A percentile compares a stretch with the other conserved stretches of the same genome.
Conservation (phyloP, 164 flowering plant genomes). For the Euptelea pleiosperma region DNA sequence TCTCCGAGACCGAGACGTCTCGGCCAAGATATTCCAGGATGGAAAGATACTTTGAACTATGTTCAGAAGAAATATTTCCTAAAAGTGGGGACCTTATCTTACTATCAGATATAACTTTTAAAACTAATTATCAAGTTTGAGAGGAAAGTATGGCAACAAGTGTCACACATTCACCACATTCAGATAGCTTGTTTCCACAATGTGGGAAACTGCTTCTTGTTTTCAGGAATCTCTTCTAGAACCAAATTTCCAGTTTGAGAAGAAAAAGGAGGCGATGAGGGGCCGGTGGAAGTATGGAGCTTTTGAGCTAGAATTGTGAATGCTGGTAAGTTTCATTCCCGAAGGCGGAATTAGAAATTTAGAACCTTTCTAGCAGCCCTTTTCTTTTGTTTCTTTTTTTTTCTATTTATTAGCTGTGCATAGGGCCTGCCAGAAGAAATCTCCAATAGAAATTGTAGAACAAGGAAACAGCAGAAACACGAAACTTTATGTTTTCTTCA, state of each 20-base stretch:
- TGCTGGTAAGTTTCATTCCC: not conserved
- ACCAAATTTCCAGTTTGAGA: not conserved
- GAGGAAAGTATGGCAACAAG: not conserved
- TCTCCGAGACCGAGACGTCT: too few species aligned
- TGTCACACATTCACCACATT: not conserved
- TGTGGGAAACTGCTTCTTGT: not conserved
- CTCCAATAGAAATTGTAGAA: not conserved
- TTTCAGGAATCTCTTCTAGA: constrained; percentile 2
- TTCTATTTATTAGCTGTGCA: not conserved
- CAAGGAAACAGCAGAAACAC: not conserved
- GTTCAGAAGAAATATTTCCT: not conserved
- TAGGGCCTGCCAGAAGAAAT: not conserved
- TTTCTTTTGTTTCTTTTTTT: not conserved
- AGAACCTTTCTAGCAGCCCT: not conserved
- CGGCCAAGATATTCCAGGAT: too few species aligned
- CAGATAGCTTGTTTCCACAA: not conserved
- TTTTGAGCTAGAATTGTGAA: not conserved
- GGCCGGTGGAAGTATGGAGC: not conserved
- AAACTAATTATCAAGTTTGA: not conserved
- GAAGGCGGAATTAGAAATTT: not conserved
- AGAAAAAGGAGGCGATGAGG: not conserved
- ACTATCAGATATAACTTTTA: not conserved
- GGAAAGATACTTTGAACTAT: not conserved
- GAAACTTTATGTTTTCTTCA: too few species aligned
- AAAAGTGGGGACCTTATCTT: not conserved